Evolutionary conservation across 2,329 filamentous ascomycete genomes (phyloP).

Genomic region (Zymoseptoria passerinii): DNA sequence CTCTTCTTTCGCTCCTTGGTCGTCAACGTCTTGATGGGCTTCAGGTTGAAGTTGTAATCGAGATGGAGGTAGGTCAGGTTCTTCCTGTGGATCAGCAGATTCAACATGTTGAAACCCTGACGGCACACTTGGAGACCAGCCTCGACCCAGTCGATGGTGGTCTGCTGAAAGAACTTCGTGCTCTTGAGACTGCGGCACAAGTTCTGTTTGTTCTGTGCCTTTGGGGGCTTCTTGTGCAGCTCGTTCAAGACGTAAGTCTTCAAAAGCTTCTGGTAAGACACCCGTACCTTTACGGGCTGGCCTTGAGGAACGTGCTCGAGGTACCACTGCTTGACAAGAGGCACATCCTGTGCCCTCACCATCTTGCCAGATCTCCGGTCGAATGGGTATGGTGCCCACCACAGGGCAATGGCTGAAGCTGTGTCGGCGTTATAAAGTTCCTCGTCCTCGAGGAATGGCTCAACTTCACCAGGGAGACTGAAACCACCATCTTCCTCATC

Average conservation of each 20-base stretch:
- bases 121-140: constrained; percentile 95
- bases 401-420: constrained; percentile 80
- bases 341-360: constrained; percentile 95
- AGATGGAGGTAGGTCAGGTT: constrained; percentile 97
- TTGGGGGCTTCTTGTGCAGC: constrained; percentile 89
- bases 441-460: constrained; percentile 85
- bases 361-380: constrained; percentile 88
- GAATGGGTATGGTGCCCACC: constrained; percentile 98
- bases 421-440: constrained; percentile 85
- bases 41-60: constrained; percentile 99
- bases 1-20: constrained; percentile 99
- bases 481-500: constrained; percentile 50
- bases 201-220: constrained; percentile 92
- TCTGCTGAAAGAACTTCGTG: constrained; percentile 99
- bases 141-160: constrained; percentile 98
- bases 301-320: constrained; percentile 86
- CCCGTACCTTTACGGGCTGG: constrained; percentile 91
- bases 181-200: constrained; percentile 81
- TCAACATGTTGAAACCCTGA: constrained; percentile 99
- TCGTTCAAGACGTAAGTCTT: constrained; percentile 97
- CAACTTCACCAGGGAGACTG: constrained; percentile 65
- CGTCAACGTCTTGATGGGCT: constrained; percentile 95
- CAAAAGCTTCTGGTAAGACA: constrained; percentile 95
- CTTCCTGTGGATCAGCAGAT: constrained; percentile 93
- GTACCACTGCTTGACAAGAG: constrained; percentile 96